Evolutionary conservation across 2,329 filamentous ascomycete species (phyloP), one percentile per base, ranked within the genome.

Genomic region (Xylaria sp.): DNA sequence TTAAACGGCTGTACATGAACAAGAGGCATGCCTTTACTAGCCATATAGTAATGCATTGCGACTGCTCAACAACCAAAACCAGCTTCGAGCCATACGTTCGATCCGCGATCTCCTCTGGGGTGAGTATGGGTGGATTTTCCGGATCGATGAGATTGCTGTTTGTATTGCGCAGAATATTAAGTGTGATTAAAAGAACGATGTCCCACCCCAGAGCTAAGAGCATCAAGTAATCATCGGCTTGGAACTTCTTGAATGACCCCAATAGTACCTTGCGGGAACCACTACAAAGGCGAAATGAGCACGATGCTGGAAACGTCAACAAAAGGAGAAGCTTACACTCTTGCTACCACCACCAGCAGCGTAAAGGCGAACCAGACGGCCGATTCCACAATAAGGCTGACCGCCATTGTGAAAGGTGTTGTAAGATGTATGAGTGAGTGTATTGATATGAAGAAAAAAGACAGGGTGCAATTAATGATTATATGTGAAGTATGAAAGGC

Each of bases 51-150:
- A 86, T 76, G 17, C 88, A 77, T 76, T 90, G 89, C 68, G 83
- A 81, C 73, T 88, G 79, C 66, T 89, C 86, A 2, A 85, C 83
- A 8, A 87, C 81, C 37, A 88, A 77, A 0, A 88, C 85, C 76
- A 86, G 82, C 77, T 89, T 89, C 46, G 84, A 87, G 10, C 86
- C 87, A 37, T 72, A 75, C 0, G 76, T 71, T 49, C 84, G 76
- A 31, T 78, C 74, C 3, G 64, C 67, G 47, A 81, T 78, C 35
- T 77, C 78, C 0, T 75, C 63, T 0, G 80, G 76, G 0, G 85
- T 85, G 48, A 88, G 74, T 3, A 71, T 63, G 0, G 73, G 68
- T 0, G 74, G 72, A 27, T 85, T 77, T 15, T 79, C 73, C 0
- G 81, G 78, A 17, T 82, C 77, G 73, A 88, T 85, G 17, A 88